These are phyloP conservation scores for Metrosideros polymorpha DNA, from an alignment of 441 rosid species.

Conservation along the genomic window DNA sequence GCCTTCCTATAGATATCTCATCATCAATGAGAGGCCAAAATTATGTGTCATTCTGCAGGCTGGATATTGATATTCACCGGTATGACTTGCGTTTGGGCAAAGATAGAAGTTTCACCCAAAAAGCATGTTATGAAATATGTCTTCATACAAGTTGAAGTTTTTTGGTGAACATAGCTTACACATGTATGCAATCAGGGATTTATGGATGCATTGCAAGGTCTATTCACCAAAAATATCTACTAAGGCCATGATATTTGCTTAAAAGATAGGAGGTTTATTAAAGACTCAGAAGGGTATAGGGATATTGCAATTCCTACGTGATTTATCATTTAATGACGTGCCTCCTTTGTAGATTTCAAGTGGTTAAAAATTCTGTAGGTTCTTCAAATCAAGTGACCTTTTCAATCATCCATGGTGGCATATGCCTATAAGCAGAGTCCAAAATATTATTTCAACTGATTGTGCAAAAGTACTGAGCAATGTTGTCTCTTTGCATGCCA, in stretches of 20 bases:
- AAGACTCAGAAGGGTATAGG: neutral
- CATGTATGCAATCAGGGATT: neutral
- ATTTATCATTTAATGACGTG: neutral
- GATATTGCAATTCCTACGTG: neutral
- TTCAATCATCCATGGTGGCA: neutral
- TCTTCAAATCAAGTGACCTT: neutral
- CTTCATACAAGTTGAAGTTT: neutral
- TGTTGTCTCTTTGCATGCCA: slow-evolving; percentile 19
- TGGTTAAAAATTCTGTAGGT: neutral
- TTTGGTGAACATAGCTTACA: neutral
- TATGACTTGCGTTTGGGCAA: slow-evolving; percentile 21
- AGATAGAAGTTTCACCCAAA: neutral
- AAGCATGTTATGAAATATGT: neutral
- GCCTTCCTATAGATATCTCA: slow-evolving; percentile 90
- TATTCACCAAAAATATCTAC: neutral
- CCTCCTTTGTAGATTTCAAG: neutral
- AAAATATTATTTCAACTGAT: neutral
- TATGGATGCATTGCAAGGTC: neutral
- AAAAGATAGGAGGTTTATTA: neutral
- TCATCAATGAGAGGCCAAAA: slow-evolving; percentile 87
- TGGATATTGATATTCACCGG: slow-evolving; percentile 96
- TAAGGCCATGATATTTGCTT: neutral
- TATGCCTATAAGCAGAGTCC: neutral
- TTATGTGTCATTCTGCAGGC: slow-evolving; percentile 76
- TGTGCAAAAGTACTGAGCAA: neutral